Percentiles rank a stretch among this genome's conserved stretches.
Evolutionary conservation across 257 asterid species (phyloP).

Genomic region (Fraxinus quadrangulata): DNA sequence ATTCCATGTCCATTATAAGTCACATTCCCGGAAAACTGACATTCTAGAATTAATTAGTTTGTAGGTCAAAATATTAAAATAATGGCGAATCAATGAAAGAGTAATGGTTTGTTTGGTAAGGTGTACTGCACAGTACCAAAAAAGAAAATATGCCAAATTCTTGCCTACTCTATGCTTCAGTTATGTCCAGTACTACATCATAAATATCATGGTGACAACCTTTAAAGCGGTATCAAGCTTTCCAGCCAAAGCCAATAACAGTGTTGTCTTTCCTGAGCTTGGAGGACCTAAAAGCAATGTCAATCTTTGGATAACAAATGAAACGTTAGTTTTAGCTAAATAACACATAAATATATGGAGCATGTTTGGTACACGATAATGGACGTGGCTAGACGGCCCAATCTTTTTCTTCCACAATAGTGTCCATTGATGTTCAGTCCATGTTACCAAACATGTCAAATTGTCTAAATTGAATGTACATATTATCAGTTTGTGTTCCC

Average conservation of each 20-base stretch:
- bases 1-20: slow-evolving; percentile 60
- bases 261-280: slow-evolving; percentile 63
- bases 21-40: slow-evolving; percentile 56
- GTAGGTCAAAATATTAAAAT: background rate
- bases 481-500: background rate
- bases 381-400: background rate
- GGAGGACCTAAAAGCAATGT: slow-evolving; percentile 79
- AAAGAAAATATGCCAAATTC: background rate
- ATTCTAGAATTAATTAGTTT: background rate
- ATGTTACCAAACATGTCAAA: background rate
- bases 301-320: slow-evolving; percentile 45
- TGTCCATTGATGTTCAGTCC: background rate
- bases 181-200: background rate
- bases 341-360: background rate
- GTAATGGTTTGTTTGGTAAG: background rate
- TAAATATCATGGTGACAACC: slow-evolving; percentile 26
- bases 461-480: background rate
- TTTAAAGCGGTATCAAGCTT: slow-evolving; percentile 53
- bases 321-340: background rate
- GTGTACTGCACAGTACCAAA: background rate
- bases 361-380: background rate
- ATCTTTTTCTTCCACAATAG: background rate
- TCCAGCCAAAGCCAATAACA: slow-evolving; percentile 71
- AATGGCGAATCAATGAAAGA: background rate
- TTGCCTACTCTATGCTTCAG: background rate